These are phyloP conservation scores for Fusarium cyanostomum DNA, from an alignment of 2,329 filamentous ascomycete species.

Conservation along the genomic window DNA sequence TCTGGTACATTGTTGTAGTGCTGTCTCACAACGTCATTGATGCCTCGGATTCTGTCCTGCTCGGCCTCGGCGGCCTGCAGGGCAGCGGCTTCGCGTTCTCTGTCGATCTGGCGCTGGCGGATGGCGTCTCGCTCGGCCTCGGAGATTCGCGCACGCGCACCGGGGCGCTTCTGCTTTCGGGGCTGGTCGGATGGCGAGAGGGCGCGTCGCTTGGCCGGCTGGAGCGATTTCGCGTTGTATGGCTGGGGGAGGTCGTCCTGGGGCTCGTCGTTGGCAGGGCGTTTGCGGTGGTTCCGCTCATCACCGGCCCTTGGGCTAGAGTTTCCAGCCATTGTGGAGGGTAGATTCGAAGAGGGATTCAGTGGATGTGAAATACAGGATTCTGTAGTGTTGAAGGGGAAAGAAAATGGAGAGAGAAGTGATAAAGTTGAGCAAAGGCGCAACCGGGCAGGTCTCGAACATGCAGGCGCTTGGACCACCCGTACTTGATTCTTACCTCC, in stretches of 20 bases:
- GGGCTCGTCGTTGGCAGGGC: slow-evolving; percentile 47
- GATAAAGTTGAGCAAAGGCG: slow-evolving; percentile 12
- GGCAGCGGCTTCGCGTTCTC: slow-evolving; percentile 56
- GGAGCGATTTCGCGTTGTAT: slow-evolving; percentile 67
- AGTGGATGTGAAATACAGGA: background rate
- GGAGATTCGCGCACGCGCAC: slow-evolving; percentile 72
- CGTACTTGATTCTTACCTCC: background rate
- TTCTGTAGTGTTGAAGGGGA: slow-evolving; percentile 4
- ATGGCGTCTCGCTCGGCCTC: slow-evolving; percentile 74
- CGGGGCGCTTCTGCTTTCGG: slow-evolving; percentile 75
- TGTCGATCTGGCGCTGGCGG: slow-evolving; percentile 68
- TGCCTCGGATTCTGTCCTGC: slow-evolving; percentile 59
- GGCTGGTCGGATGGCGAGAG: slow-evolving; percentile 65
- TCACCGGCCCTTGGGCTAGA: slow-evolving; percentile 21
- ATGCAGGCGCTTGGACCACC: slow-evolving; percentile 28
- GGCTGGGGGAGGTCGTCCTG: slow-evolving; percentile 64
- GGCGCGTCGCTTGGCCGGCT: slow-evolving; percentile 67
- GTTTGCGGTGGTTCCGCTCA: slow-evolving; percentile 44
- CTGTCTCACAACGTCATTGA: slow-evolving; percentile 86
- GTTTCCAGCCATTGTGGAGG: slow-evolving; percentile 27
- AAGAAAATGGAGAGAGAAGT: slow-evolving; percentile 7
- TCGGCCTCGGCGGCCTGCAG: slow-evolving; percentile 50
- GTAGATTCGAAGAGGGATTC: background rate
- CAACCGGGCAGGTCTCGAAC: background rate
- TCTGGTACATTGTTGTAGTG: slow-evolving; percentile 98